A percentile compares a stretch with the other conserved stretches of the same genome.
These are phyloP conservation scores for Akanthomyces lecanii DNA, from an alignment of 2,329 filamentous ascomycete genomes.

Conservation along the genomic window DNA sequence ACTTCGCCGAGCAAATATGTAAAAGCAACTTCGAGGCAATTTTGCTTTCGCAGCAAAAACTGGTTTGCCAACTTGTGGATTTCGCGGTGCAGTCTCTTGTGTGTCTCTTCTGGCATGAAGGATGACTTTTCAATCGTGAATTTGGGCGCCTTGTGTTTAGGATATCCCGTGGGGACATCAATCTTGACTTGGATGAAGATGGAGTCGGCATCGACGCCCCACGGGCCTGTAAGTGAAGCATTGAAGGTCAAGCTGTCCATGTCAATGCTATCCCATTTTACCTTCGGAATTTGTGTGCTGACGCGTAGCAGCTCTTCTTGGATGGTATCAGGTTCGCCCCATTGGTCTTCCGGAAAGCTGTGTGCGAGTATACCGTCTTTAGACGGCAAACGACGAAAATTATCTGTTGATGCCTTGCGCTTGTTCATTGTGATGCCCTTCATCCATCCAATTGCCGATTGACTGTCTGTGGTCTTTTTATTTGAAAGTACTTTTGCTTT, in stretches of 20 bases:
- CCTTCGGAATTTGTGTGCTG: constrained; percentile 57
- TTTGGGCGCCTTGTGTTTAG: constrained; percentile 52
- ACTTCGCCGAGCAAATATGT: constrained; percentile 61
- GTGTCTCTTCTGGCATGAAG: constrained; percentile 54
- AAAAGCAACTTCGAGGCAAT: constrained; percentile 59
- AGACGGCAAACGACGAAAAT: constrained; percentile 42
- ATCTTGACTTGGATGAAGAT: constrained; percentile 62
- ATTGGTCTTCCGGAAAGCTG: constrained; percentile 50
- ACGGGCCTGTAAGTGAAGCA: constrained; percentile 61
- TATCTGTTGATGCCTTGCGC: constrained; percentile 42
- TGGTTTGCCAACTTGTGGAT: constrained; percentile 53
- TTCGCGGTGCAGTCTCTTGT: constrained; percentile 49
- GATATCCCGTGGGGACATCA: constrained; percentile 56
- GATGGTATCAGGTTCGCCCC: constrained; percentile 58
- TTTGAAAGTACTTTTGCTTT: constrained; percentile 46
- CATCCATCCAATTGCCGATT: constrained; percentile 64
- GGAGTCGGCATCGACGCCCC: constrained; percentile 52
- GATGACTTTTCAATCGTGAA: constrained; percentile 59
- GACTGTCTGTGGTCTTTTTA: constrained; percentile 42
- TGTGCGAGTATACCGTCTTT: constrained; percentile 50
- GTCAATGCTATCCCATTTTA: constrained; percentile 60
- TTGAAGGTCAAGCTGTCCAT: constrained; percentile 56
- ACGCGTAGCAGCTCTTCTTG: constrained; percentile 63
- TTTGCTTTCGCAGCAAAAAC: constrained; percentile 54
- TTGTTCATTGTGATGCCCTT: constrained; percentile 63